These are phyloP conservation scores for Lunularia cruciata DNA, from an alignment of 225 moss, liverwort and hornwort species.

Conservation along the genomic window DNA sequence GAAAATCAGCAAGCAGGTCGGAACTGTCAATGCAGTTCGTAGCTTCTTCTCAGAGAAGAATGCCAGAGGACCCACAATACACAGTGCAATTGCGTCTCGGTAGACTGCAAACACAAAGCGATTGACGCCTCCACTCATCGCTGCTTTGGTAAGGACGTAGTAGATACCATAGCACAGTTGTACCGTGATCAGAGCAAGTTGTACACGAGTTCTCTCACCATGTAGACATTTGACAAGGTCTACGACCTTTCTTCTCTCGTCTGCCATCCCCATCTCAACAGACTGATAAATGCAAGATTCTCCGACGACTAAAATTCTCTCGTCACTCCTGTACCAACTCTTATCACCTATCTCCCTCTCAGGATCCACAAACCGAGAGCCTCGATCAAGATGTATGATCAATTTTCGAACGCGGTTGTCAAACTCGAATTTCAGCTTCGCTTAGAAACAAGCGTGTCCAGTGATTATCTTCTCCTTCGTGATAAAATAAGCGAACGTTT, in stretches of 20 bases:
- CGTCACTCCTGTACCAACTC: no score
- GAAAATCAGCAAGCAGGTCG: slow-evolving; percentile 20
- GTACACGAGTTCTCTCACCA: slow-evolving; percentile 42
- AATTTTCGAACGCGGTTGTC: no score
- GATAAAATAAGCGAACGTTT: no score
- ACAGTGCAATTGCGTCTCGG: slow-evolving; percentile 38
- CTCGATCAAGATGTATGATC: no score
- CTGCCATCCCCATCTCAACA: slow-evolving; percentile 13
- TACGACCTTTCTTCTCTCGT: slow-evolving; percentile 23
- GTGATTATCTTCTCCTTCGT: no score
- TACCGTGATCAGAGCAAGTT: slow-evolving; percentile 48
- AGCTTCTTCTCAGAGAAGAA: slow-evolving; percentile 29
- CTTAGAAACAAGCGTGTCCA: no score
- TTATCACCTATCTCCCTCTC: no score
- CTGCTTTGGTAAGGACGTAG: slow-evolving; percentile 49
- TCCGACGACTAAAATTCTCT: no score
- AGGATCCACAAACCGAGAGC: no score
- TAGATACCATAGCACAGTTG: slow-evolving; percentile 50
- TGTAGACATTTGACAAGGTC: slow-evolving; percentile 14
- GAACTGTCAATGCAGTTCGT: slow-evolving; percentile 32
- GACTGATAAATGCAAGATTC: no score
- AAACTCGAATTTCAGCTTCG: no score
- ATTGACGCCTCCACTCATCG: slow-evolving; percentile 46
- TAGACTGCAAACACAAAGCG: slow-evolving; percentile 49
- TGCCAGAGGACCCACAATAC: slow-evolving; percentile 35